These are phyloP conservation scores for Colletotrichum acutatum DNA, from an alignment of 2,329 filamentous ascomycete species.

Conservation along the genomic window DNA sequence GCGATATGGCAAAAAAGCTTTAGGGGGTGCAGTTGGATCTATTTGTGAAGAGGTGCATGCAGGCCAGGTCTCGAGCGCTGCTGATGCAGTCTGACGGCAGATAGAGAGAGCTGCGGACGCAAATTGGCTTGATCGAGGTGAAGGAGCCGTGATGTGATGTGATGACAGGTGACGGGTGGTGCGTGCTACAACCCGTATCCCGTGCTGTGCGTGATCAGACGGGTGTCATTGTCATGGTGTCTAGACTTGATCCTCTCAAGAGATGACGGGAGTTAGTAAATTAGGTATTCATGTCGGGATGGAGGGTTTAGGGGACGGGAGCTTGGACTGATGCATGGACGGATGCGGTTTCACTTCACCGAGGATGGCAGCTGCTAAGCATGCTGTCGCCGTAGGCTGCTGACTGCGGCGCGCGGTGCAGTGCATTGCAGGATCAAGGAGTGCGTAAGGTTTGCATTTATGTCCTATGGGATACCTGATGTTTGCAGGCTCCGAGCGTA, in stretches of 20 bases:
- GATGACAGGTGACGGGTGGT: background rate
- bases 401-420: background rate
- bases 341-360: background rate
- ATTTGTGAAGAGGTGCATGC: background rate
- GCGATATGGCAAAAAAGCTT: background rate
- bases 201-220: background rate
- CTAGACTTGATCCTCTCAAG: background rate
- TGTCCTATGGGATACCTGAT: background rate
- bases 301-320: background rate
- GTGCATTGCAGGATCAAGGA: background rate
- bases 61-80: too few species aligned
- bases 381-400: too few species aligned
- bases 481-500: background rate
- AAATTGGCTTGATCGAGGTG: too few species aligned
- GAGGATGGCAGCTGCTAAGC: background rate
- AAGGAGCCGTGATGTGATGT: too few species aligned
- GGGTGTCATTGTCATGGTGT: background rate
- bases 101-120: too few species aligned
- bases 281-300: too few species aligned
- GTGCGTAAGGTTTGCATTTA: too few species aligned
- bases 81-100: too few species aligned
- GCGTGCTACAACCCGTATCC: background rate
- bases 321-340: background rate
- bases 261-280: background rate
- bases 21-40: background rate